Evolutionary conservation across 441 rosid species (phyloP).

Genomic region (Euphorbia schlechtendalii): DNA sequence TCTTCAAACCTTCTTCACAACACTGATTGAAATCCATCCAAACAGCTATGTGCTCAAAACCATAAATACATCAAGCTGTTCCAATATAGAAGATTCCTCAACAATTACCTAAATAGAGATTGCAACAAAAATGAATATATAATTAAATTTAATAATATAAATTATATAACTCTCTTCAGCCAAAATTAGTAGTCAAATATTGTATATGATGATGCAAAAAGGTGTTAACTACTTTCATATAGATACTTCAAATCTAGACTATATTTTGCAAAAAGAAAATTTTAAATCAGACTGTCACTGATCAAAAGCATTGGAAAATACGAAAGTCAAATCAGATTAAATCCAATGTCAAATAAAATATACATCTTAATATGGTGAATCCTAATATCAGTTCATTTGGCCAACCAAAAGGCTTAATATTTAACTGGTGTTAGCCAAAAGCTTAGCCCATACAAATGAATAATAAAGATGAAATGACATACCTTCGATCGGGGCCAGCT

Average conservation of each 20-base stretch:
- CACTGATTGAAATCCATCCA: too few relatives aligned
- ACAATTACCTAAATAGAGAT: neutral
- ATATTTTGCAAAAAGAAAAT: neutral
- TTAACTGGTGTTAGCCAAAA: too few relatives aligned
- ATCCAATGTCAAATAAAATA: neutral
- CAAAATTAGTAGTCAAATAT: neutral
- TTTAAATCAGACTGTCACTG: neutral
- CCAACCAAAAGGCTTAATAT: neutral
- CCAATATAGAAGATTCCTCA: neutral
- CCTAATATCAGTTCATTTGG: neutral
- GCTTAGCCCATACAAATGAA: too few relatives aligned
- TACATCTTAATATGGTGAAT: neutral
- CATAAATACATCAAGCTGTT: too few relatives aligned
- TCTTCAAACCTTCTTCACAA: too few relatives aligned
- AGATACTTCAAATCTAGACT: neutral
- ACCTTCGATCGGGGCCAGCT: constrained; percentile 92
- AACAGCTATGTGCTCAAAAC: too few relatives aligned
- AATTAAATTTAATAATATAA: neutral
- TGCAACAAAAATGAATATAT: neutral
- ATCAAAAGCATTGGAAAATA: neutral
- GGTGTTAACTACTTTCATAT: too few relatives aligned
- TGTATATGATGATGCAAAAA: neutral
- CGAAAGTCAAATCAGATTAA: neutral
- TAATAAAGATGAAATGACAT: constrained; percentile 18
- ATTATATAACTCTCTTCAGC: neutral